Evolutionary conservation across 805 yeast species (phyloP), one percentile per base, ranked within the genome.

Genomic region (Wickerhamiella dianesei): DNA sequence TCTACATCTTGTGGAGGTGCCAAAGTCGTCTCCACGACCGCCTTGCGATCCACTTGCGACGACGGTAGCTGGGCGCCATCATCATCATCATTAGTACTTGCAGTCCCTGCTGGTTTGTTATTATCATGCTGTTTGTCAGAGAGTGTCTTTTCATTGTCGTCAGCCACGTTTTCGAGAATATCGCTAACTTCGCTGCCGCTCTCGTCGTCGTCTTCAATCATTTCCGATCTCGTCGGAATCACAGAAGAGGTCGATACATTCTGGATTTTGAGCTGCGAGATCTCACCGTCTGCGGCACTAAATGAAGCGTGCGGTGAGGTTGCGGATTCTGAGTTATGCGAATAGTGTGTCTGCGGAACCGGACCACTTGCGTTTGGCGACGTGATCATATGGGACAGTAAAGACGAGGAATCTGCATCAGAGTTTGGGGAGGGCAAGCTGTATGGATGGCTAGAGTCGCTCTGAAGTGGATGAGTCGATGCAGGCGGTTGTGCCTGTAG

Each of bases 161-260:
- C n/a, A n/a, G n/a, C n/a, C n/a, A n/a, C n/a, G n/a, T n/a, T n/a
- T n/a, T n/a, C n/a, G n/a, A n/a, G n/a, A n/a, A n/a, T n/a, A n/a
- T n/a, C n/a, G n/a, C n/a, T n/a, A n/a, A n/a, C n/a, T 16, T 53
- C 56, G 21, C 36, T 36, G 18, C 44, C 54, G 29, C 43, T 43
- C 14, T 41, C 94, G 53, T 82, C 94, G 46, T 87, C 81, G 14
- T 89, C 81, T 87, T 95, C 92, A 3, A 88, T 79, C 60, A 89
- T 70, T 40, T 80, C 77, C 0, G 95, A 84, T 61, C 82, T 85
- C 21, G 81, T 74, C 0, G 96, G 96, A n/a, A 82, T 76, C 3
- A 89, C 80, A 3, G 80, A 77, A 4, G 82, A 74, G 12, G 82
- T 63, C 52, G 44, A 46, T 5, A 52, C 56, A 32, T 49, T 53